Conservation (phyloP, 2,329 filamentous ascomycete species). For the Alternaria sp. region DNA sequence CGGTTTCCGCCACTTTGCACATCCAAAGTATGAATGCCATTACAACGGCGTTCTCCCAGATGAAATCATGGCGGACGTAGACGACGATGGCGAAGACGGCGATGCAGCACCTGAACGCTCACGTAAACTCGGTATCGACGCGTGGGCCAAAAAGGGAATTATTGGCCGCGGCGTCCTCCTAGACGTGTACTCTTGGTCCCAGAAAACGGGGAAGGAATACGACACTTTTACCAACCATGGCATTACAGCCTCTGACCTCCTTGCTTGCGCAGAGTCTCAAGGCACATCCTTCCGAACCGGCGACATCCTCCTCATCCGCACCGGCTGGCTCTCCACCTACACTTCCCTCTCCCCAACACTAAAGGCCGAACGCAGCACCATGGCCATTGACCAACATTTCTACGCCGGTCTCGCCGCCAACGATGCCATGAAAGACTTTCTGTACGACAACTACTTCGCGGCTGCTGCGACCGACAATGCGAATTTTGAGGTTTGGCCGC, state of each 20-base stretch:
- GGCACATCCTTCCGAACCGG: constrained; percentile 28
- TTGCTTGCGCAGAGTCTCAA: constrained; percentile 25
- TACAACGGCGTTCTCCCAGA: constrained; percentile 41
- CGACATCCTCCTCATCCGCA: constrained; percentile 42
- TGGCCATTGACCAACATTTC: constrained; percentile 27
- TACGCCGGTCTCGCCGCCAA: constrained; percentile 75
- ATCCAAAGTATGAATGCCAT: constrained; percentile 33
- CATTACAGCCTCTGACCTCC: constrained; percentile 28
- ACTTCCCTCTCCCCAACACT: constrained; percentile 14
- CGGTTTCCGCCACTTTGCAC: constrained; percentile 45
- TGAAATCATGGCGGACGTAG: constrained; percentile 30
- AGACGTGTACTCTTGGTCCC: constrained; percentile 54
- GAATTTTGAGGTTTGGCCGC: constrained; percentile 43
- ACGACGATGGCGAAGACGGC: constrained; percentile 12
- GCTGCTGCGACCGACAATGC: constrained; percentile 43
- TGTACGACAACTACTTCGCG: constrained; percentile 67
- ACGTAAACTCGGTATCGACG: constrained; percentile 39
- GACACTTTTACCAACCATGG: constrained; percentile 27
- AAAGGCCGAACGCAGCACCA: no score
- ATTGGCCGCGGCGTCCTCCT: constrained; percentile 62
- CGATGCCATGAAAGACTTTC: constrained; percentile 82
- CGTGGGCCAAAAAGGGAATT: constrained; percentile 61
- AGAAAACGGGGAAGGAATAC: constrained; percentile 19
- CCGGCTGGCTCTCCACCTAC: constrained; percentile 30
- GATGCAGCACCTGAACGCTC: constrained; percentile 10